phyloP scores from a whole-genome alignment of 306 rosid genomes.

The Castanospermum australe region DNA sequence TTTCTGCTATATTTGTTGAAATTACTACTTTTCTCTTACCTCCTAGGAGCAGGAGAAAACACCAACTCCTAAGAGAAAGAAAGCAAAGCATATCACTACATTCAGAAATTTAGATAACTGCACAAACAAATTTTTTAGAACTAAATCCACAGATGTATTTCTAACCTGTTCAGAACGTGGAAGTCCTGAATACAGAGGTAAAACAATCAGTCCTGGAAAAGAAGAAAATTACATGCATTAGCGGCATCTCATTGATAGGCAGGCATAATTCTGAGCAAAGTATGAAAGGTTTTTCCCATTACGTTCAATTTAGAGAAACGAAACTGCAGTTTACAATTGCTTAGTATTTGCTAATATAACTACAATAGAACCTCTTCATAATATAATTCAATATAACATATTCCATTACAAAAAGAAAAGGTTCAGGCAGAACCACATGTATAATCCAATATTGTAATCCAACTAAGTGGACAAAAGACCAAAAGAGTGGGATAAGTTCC shows the following conservation, averaged over 20 bases:
- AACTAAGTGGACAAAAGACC: not conserved
- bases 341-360: not conserved
- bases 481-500: not conserved
- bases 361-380: not conserved
- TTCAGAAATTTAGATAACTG: conserved; percentile 11
- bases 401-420: not conserved
- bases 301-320: not conserved
- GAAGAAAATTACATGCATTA: conserved; percentile 19
- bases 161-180: conserved; percentile 88
- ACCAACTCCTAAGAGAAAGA: conserved; percentile 65
- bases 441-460: not conserved
- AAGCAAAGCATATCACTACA: conserved; percentile 19
- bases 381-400: not conserved
- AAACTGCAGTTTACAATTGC: not conserved
- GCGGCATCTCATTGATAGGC: not conserved
- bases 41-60: conserved; percentile 82
- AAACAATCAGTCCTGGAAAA: conserved; percentile 63
- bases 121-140: not conserved
- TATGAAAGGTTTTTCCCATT: not conserved
- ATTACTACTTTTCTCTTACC: conserved; percentile 93
- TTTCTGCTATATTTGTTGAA: conserved; percentile 96
- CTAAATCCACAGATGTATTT: conserved; percentile 23
- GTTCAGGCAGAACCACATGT: not conserved
- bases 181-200: conserved; percentile 97
- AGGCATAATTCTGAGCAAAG: not conserved